Conservation (phyloP, 768 basidiomycete genomes). For the Collybia sp. region DNA sequence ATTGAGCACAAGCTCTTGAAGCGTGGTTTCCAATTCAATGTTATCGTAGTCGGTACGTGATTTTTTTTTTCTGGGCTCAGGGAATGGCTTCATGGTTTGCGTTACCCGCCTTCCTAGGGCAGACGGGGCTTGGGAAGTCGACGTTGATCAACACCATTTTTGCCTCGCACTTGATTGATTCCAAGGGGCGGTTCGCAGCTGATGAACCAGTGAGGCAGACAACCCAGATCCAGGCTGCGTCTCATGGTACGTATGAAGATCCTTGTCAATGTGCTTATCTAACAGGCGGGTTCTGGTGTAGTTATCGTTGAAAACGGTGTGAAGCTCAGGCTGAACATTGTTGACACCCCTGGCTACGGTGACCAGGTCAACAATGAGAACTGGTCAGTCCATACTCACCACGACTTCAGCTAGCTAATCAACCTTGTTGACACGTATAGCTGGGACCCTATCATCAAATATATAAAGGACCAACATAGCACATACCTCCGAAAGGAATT, state of each 20-base stretch:
- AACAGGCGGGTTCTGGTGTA: slow-evolving; percentile 22
- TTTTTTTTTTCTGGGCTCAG: background rate
- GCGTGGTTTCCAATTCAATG: slow-evolving; percentile 99
- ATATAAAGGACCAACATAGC: slow-evolving; percentile 99
- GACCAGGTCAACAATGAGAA: slow-evolving; percentile 99
- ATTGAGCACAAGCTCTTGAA: slow-evolving; percentile 99
- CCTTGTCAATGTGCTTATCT: background rate
- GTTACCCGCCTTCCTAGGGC: slow-evolving; percentile 47
- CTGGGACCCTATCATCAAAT: slow-evolving; percentile 99
- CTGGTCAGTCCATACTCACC: slow-evolving; percentile 53
- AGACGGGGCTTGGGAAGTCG: slow-evolving; percentile 97
- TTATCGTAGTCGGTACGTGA: slow-evolving; percentile 88
- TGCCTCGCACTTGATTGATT: slow-evolving; percentile 96
- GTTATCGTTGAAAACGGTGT: slow-evolving; percentile 97
- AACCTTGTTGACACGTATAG: slow-evolving; percentile 33
- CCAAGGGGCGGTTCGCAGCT: slow-evolving; percentile 86
- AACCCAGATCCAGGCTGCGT: slow-evolving; percentile 93
- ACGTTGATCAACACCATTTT: slow-evolving; percentile 99
- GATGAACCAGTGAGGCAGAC: slow-evolving; percentile 93
- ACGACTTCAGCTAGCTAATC: background rate
- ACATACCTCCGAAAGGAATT: slow-evolving; percentile 98
- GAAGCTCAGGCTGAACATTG: slow-evolving; percentile 91
- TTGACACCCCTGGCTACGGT: slow-evolving; percentile 97
- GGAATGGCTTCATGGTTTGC: slow-evolving; percentile 3
- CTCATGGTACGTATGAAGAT: slow-evolving; percentile 66